phyloP scores from a whole-genome alignment of 2,329 filamentous ascomycete genomes.

The Fusarium subtropicale region DNA sequence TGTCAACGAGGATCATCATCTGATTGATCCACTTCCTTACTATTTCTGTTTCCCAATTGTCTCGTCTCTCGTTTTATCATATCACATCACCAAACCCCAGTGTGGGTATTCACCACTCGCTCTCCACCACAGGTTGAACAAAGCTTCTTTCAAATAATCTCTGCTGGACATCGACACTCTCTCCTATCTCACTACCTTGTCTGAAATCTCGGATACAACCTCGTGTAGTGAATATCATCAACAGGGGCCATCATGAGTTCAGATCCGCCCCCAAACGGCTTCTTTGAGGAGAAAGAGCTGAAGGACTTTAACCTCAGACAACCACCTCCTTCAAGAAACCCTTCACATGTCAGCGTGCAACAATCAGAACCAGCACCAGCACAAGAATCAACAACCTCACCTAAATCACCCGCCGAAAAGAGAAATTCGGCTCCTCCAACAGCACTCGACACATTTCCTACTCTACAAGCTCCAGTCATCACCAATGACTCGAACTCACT shows the following conservation, averaged over 20 bases:
- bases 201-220: background rate
- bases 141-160: conserved; percentile 6
- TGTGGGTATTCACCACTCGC: conserved; percentile 33
- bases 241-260: conserved; percentile 33
- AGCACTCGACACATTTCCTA: conserved; percentile 50
- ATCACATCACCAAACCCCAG: conserved; percentile 13
- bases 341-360: conserved; percentile 21
- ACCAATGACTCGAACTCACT: conserved; percentile 38
- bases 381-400: conserved; percentile 17
- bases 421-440: conserved; percentile 45
- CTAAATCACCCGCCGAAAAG: conserved; percentile 25
- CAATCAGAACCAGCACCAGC: conserved; percentile 14
- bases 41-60: conserved; percentile 6
- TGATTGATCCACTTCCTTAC: conserved; percentile 36
- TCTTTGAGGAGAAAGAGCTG: conserved; percentile 34
- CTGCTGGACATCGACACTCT: background rate
- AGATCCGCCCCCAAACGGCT: conserved; percentile 25
- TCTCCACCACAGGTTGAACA: conserved; percentile 21
- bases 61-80: conserved; percentile 26
- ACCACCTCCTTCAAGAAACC: conserved; percentile 33
- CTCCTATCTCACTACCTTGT: background rate
- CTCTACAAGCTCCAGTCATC: conserved; percentile 46
- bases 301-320: conserved; percentile 35
- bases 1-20: conserved; percentile 31
- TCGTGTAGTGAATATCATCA: conserved; percentile 4